Percentiles rank a stretch among this genome's conserved stretches.
These are phyloP conservation scores for Penicillium soppii DNA, from an alignment of 495 filamentous ascomycete genomes.

Conservation along the genomic window DNA sequence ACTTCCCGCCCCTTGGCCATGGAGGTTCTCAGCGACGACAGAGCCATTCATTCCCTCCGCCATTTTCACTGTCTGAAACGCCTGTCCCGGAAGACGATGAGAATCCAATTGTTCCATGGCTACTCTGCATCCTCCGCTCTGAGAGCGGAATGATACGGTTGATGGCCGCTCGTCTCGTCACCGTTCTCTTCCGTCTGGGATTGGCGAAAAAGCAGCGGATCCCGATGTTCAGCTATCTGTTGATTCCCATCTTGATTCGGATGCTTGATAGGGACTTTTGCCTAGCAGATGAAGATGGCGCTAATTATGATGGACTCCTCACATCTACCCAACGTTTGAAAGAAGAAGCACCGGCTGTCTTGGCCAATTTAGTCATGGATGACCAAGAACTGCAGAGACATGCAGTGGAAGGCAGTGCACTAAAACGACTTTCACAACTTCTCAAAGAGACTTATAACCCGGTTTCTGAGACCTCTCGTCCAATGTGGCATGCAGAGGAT, in stretches of 20 bases:
- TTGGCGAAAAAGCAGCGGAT: conserved; percentile 64
- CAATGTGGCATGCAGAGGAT: conserved; percentile 45
- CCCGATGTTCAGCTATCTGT: conserved; percentile 59
- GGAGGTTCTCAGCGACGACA: conserved; percentile 42
- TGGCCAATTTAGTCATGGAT: conserved; percentile 77
- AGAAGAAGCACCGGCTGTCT: conserved; percentile 69
- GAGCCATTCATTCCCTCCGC: conserved; percentile 40
- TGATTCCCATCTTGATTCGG: conserved; percentile 70
- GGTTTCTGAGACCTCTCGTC: conserved; percentile 29
- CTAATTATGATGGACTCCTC: conserved; percentile 40
- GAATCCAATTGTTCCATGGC: conserved; percentile 78
- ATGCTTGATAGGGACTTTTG: conserved; percentile 63
- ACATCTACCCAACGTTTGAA: conserved; percentile 45
- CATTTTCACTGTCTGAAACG: conserved; percentile 35
- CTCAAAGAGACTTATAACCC: conserved; percentile 69
- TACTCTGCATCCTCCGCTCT: conserved; percentile 68
- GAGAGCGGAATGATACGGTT: conserved; percentile 63
- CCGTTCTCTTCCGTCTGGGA: conserved; percentile 69
- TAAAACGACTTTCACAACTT: conserved; percentile 71
- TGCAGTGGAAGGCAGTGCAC: conserved; percentile 73
- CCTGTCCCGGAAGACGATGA: conserved; percentile 63
- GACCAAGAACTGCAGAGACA: conserved; percentile 75
- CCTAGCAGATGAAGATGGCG: conserved; percentile 37
- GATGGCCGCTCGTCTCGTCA: conserved; percentile 76
- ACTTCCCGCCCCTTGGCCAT: conserved; percentile 60